Conservation (phyloP, 768 basidiomycete genomes). For the Russula foetens region DNA sequence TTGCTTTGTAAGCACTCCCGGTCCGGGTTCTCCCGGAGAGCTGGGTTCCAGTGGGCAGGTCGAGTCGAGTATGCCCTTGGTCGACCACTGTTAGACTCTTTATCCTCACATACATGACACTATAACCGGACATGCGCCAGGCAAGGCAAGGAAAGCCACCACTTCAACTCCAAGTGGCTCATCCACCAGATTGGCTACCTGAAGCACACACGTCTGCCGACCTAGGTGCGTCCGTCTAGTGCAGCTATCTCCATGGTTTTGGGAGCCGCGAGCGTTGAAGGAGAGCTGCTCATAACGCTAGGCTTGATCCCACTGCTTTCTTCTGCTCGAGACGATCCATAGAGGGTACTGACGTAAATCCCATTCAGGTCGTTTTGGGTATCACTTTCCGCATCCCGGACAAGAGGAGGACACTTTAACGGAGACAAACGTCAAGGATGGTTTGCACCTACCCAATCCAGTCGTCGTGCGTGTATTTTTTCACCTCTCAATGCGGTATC, state of each 20-base stretch:
- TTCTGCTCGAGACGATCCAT: background rate
- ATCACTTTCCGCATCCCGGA: slow-evolving; percentile 63
- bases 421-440: slow-evolving; percentile 54
- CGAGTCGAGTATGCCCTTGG: background rate
- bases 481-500: background rate
- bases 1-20: background rate
- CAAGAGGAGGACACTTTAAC: slow-evolving; percentile 73
- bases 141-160: slow-evolving; percentile 20
- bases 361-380: slow-evolving; percentile 60
- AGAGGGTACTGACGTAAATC: background rate
- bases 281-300: background rate
- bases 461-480: slow-evolving; percentile 45
- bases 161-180: slow-evolving; percentile 52
- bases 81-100: background rate
- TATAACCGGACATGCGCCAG: slow-evolving; percentile 10
- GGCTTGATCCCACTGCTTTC: background rate
- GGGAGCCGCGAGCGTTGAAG: background rate
- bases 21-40: background rate
- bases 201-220: slow-evolving; percentile 58
- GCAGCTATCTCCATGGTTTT: background rate
- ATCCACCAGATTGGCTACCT: slow-evolving; percentile 69
- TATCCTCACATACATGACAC: background rate
- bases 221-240: slow-evolving; percentile 40
- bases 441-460: slow-evolving; percentile 44
- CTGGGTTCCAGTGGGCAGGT: too few species aligned